Conservation (phyloP, 805 yeast species). For the Candida ulmi region DNA sequence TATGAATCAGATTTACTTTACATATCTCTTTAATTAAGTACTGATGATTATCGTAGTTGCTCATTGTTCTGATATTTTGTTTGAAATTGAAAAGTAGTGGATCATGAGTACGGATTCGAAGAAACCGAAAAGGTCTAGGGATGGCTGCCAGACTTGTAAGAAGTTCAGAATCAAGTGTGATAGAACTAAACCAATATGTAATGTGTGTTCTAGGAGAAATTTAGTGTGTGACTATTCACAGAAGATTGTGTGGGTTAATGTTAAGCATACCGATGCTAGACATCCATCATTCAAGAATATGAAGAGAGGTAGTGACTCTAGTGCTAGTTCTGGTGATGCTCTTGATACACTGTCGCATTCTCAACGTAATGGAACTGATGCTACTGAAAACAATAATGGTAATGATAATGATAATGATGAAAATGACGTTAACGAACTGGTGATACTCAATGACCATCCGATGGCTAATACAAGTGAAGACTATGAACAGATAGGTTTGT, state of each 20-base stretch:
- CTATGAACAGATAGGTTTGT: background rate
- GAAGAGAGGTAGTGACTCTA: background rate
- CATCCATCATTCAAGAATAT: constrained; percentile 10
- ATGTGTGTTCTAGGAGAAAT: constrained; percentile 3
- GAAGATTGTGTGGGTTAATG: constrained; percentile 8
- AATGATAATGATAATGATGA: background rate
- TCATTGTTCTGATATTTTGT: too few species aligned
- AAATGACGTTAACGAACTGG: background rate
- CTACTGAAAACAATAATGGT: background rate
- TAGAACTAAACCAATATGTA: constrained; percentile 5
- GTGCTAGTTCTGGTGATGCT: too few species aligned
- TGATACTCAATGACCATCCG: constrained; percentile 1
- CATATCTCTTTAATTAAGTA: too few species aligned
- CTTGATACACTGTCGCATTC: too few species aligned
- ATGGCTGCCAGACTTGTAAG: constrained; percentile 10
- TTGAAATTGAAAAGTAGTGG: background rate
- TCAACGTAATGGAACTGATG: too few species aligned
- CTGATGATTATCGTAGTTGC: too few species aligned
- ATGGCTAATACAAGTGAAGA: constrained; percentile 2
- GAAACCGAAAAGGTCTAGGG: constrained; percentile 3
- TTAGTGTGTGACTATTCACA: constrained; percentile 7
- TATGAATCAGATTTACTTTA: too few species aligned
- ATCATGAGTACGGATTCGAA: background rate
- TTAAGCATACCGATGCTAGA: constrained; percentile 6
- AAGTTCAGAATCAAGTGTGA: constrained; percentile 5